A percentile compares a stretch with the other conserved stretches of the same genome.
Conservation (phyloP, 345 rosid genomes). For the Sonneratia caseolaris region DNA sequence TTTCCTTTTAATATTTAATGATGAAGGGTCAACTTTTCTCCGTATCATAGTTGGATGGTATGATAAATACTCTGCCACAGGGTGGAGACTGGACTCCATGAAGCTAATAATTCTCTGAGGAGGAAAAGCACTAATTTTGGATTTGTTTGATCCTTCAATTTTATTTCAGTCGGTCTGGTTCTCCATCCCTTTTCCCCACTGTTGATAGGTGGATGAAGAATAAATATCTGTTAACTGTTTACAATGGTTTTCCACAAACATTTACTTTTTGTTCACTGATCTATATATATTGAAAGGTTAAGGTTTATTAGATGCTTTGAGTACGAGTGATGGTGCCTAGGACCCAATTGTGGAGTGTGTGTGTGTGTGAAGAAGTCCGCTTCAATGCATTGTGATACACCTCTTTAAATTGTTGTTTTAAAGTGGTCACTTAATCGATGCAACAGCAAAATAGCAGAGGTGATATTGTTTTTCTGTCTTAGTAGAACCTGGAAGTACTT, state of each 20-base stretch:
- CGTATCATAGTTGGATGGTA: no score
- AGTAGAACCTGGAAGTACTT: conserved; percentile 41
- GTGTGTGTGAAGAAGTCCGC: not conserved
- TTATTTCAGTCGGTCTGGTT: not conserved
- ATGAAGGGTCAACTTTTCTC: no score
- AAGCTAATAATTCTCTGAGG: no score
- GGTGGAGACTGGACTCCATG: no score
- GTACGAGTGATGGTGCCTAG: not conserved
- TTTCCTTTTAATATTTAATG: no score
- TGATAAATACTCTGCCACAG: no score
- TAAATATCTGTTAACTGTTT: not conserved
- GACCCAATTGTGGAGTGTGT: not conserved
- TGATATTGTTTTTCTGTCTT: conserved; percentile 41
- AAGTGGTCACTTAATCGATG: conserved; percentile 77
- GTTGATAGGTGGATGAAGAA: not conserved
- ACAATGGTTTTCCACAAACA: not conserved
- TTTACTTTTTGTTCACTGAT: not conserved
- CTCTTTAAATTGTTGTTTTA: conserved; percentile 58
- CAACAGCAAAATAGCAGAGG: conserved; percentile 51
- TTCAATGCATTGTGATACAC: conserved; percentile 67
- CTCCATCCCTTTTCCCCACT: not conserved
- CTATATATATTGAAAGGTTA: not conserved
- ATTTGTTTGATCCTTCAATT: not conserved
- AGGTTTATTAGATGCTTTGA: not conserved
- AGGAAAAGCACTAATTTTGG: not conserved